Evolutionary conservation across 768 basidiomycete genomes (phyloP).

Genomic region (Tylopilus sp.): DNA sequence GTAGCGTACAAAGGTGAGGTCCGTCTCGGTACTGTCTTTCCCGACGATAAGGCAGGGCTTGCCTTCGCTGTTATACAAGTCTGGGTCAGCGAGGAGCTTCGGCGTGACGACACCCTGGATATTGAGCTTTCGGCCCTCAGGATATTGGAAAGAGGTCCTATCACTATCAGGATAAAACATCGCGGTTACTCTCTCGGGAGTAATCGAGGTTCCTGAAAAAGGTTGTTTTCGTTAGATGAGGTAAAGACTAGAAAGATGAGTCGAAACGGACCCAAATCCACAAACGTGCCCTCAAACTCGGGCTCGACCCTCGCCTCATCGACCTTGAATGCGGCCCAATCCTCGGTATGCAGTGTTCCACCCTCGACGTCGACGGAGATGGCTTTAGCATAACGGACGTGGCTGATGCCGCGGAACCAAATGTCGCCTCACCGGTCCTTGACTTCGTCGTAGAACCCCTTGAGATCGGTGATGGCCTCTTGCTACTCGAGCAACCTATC

Average conservation of each 20-base stretch:
- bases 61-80: neutral
- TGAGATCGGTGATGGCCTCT: neutral
- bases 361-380: neutral
- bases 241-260: neutral
- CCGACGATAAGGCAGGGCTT: neutral
- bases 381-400: neutral
- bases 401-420: neutral
- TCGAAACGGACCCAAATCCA: neutral
- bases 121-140: neutral
- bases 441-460: neutral
- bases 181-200: neutral
- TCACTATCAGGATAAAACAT: neutral
- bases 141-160: neutral
- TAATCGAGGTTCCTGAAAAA: neutral
- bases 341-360: neutral
- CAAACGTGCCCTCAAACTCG: neutral
- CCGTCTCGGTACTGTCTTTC: neutral
- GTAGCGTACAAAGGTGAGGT: neutral
- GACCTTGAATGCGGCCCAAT: neutral
- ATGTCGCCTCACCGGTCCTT: neutral
- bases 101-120: neutral
- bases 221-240: neutral
- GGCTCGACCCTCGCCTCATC: neutral
- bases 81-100: neutral
- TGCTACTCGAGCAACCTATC: neutral